A percentile compares a stretch with the other conserved stretches of the same genome.
phyloP scores from a whole-genome alignment of 306 rosid genomes.

The Vigna nakashimae region DNA sequence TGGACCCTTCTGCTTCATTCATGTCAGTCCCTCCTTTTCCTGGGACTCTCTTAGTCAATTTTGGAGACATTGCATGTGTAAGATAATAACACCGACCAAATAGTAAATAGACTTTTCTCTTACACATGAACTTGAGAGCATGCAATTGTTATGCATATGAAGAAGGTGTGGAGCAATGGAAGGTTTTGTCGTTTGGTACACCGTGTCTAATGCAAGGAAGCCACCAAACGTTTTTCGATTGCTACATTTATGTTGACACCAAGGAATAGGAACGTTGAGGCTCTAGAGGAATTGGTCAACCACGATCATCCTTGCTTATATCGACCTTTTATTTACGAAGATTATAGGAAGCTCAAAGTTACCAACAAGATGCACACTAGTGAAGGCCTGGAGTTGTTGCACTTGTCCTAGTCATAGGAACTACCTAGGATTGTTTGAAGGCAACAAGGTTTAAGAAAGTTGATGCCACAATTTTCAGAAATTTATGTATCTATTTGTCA shows the following conservation, averaged over 20 bases:
- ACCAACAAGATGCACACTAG: slow-evolving; percentile 44
- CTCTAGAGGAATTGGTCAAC: slow-evolving; percentile 55
- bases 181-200: slow-evolving; percentile 62
- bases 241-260: slow-evolving; percentile 64
- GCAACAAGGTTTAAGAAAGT: neutral
- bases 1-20: slow-evolving; percentile 50
- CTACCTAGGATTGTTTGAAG: too few relatives aligned
- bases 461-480: neutral
- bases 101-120: too few relatives aligned
- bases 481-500: neutral
- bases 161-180: slow-evolving; percentile 75
- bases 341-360: slow-evolving; percentile 51
- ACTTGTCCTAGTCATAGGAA: neutral
- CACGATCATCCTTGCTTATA: slow-evolving; percentile 52
- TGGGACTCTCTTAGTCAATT: slow-evolving; percentile 57
- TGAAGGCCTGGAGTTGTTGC: slow-evolving; percentile 58
- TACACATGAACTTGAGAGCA: too few relatives aligned
- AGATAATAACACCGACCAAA: neutral
- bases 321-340: slow-evolving; percentile 50
- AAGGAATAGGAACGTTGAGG: slow-evolving; percentile 50
- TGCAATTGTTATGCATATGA: neutral
- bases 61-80: slow-evolving; percentile 66
- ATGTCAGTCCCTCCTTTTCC: slow-evolving; percentile 54
- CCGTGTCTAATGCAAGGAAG: slow-evolving; percentile 65
- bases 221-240: slow-evolving; percentile 48